A percentile compares a stretch with the other conserved stretches of the same genome.
These are phyloP conservation scores for Naganishia onofrii DNA, from an alignment of 768 basidiomycete species.

Conservation along the genomic window DNA sequence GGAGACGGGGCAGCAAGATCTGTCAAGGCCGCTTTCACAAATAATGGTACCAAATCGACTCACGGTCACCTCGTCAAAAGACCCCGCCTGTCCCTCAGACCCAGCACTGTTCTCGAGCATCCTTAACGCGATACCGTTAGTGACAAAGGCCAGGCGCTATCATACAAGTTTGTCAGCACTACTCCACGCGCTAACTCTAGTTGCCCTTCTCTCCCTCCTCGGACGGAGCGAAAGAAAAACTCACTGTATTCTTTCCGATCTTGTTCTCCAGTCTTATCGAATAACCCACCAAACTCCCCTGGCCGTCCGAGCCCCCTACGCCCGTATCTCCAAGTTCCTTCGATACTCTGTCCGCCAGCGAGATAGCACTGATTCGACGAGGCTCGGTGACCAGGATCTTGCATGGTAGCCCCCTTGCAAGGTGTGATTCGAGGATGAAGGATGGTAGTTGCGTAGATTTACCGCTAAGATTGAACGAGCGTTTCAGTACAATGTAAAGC, in stretches of 20 bases:
- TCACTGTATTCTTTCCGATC: constrained; percentile 67
- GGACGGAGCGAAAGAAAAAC: constrained; percentile 14
- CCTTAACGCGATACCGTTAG: constrained; percentile 89
- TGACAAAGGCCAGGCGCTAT: constrained; percentile 64
- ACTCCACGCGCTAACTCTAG: no score
- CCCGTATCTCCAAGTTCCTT: constrained; percentile 76
- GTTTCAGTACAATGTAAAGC: constrained; percentile 15
- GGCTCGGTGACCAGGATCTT: constrained; percentile 95
- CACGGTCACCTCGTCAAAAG: constrained; percentile 93
- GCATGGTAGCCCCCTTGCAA: constrained; percentile 74
- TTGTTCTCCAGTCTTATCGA: constrained; percentile 89
- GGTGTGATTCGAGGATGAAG: constrained; percentile 86
- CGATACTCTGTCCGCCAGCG: constrained; percentile 90
- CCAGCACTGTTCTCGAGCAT: constrained; percentile 89
- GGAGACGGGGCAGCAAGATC: constrained; percentile 2
- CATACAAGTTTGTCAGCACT: not conserved
- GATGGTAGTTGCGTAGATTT: constrained; percentile 95
- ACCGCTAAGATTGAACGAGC: constrained; percentile 59
- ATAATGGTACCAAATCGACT: constrained; percentile 35
- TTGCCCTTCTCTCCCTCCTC: no score
- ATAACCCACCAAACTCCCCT: constrained; percentile 72
- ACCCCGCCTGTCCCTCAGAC: constrained; percentile 62
- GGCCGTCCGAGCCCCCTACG: constrained; percentile 20
- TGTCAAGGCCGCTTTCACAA: constrained; percentile 1
- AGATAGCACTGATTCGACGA: constrained; percentile 90